Base-by-base conservation (phyloP, 2,329 filamentous ascomycete genomes). In the Hirsutella thompsonii region DNA sequence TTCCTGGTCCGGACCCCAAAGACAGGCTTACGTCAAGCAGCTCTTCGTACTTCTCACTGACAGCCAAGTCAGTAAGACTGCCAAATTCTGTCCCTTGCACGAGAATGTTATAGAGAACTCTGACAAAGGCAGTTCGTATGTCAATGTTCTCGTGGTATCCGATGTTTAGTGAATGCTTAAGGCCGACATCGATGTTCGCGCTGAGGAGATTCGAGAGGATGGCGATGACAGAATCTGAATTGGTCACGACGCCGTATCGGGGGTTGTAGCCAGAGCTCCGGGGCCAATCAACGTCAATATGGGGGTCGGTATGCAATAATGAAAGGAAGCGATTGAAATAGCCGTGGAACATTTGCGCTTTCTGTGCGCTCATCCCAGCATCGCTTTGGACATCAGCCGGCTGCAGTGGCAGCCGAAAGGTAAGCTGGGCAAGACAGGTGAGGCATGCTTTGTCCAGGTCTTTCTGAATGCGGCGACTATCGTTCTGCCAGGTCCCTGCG, bases 11-110 rank as follows among this genome's bases (percentile, higher is more conserved):
- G 20, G 18, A 38, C 14, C 32, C 32, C n/a, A 9, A 11, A 19
- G 21, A 11, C 9, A 32, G 26, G 4, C 44, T 19, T 34, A 55
- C 72, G 53, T 79, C 68, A 37, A 83, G 61, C 18, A 83, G 59
- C 48, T 79, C 73, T 46, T 81, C 73, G 46, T 83, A 83, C 52
- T 80, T 81, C 52, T 83, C 77, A 48, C 70, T 80, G 13, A 82
- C 75, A 14, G 77, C 76, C 11, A 73, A 70, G 55, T 83, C 79
- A 2, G 78, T 80, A 23, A 83, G 56, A 42, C 78, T 80, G 51
- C 72, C 81, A 52, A 83, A 83, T 53, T 83, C 79, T 1, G 79
- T 81, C 29, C 79, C 79, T 52, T 83, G 79, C n/a, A 80, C 70
- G 14, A 83, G 58, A 40, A 83, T 82, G 52, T 83, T 83, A 53